Evolutionary conservation across 176 grass and related monocot species (phyloP), one percentile per base, ranked within the genome.

Genomic region (Ampelocalamus luodianensis): DNA sequence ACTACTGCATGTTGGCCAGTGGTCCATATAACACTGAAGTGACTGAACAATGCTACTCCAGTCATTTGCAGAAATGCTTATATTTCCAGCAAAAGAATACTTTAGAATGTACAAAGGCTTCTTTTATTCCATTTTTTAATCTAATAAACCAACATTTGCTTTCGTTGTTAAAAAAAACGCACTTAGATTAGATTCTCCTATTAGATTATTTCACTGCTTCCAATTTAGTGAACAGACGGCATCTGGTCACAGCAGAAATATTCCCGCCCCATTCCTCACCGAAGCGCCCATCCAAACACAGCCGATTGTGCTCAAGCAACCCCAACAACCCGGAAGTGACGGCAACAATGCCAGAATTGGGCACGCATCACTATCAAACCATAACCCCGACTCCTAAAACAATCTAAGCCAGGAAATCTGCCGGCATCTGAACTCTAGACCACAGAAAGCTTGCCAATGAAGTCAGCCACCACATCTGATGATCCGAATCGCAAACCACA

Each of bases 401-500:
- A 74, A 82, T 82, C 26, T 79, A 55, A 86, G 54, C 71, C 71
- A 77, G 29, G 29, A 63, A 76, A 82, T 42, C 4, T 11, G 44
- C 20, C 2, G 46, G 84, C 49, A 78, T 83, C 49, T 83, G 12
- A 86, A 63, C 46, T 56, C 49, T 51, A 55, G 26, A 79, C 50
- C 68, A 90, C 74, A 84, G 15, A 87, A 61, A 4, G 40, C 12
- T 66, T 58, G 38, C 56, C 72, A 90, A 7, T 34, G 29, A 1
- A 65, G 60, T 46, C 78, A 16, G 69, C 70, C 49, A 69, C 14
- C 51, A 26, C 68, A 76, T 84, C 75, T 84, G 61, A 69, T 74
- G 59, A 84, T 83, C 67, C 24, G 49, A 60, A 87, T 42, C 74
- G 24, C 79, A 43, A 74, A 66, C 88, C 59, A 60, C 74, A 72